Evolutionary conservation across 179 eudicot species (phyloP).

Genomic region (Heliamphora pulchella): DNA sequence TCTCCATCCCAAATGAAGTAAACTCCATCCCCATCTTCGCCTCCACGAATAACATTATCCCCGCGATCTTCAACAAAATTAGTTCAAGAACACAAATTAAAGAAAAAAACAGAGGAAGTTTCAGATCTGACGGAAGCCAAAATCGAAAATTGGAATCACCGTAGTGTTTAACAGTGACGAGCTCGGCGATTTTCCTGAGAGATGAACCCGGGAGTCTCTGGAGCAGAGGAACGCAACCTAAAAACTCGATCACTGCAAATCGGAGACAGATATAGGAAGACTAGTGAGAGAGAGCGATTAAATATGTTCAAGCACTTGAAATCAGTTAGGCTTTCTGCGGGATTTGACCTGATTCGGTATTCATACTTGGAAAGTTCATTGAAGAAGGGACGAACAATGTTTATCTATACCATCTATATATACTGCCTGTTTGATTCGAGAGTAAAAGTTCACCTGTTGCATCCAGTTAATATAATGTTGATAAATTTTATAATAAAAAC

Average conservation of each 20-base stretch:
- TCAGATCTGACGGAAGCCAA: neutral
- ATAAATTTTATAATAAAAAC: too few relatives aligned
- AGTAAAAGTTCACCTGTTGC: too few relatives aligned
- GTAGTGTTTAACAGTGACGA: constrained; percentile 42
- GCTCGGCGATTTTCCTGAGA: constrained; percentile 43
- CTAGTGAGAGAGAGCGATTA: neutral
- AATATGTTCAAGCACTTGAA: neutral
- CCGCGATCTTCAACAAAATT: constrained; percentile 44
- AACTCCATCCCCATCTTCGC: constrained; percentile 60
- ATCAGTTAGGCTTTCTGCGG: neutral
- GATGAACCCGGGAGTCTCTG: constrained; percentile 30
- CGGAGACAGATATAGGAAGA: neutral
- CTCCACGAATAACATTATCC: constrained; percentile 64
- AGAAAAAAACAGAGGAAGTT: neutral
- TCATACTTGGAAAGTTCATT: too few relatives aligned
- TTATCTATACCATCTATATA: too few relatives aligned
- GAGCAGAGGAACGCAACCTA: constrained; percentile 28
- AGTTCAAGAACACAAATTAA: neutral
- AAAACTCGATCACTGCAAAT: constrained; percentile 27
- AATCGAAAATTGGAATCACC: constrained; percentile 29
- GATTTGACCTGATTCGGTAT: neutral
- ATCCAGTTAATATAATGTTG: too few relatives aligned
- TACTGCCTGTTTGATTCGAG: too few relatives aligned
- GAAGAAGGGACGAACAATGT: too few relatives aligned
- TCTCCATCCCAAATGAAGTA: constrained; percentile 90